Conservation (phyloP, 2,329 filamentous ascomycete genomes). For the Aureobasidium leucospermi region DNA sequence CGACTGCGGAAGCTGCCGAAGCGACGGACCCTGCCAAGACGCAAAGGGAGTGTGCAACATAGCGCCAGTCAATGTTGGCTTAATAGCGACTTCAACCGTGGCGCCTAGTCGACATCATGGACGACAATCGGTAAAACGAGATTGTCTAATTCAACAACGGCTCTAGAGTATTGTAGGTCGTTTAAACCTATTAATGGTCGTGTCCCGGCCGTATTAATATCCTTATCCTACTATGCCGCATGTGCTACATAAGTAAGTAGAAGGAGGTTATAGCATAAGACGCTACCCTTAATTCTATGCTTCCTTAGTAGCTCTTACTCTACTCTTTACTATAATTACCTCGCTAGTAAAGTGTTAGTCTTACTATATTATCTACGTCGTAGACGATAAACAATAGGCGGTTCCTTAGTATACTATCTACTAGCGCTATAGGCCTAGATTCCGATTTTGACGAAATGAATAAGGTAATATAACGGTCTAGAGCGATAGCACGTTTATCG, state of each 20-base stretch:
- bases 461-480: neutral
- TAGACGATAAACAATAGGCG: neutral
- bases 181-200: neutral
- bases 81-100: too few species aligned
- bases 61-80: too few species aligned
- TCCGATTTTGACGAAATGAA: conserved; percentile 1
- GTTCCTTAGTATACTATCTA: conserved; percentile 3
- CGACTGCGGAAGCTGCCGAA: too few species aligned
- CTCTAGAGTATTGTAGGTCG: neutral
- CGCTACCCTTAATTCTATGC: neutral
- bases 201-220: neutral
- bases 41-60: too few species aligned
- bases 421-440: neutral
- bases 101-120: too few species aligned
- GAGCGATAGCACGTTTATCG: neutral
- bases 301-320: neutral
- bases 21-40: too few species aligned
- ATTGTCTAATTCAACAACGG: too few species aligned
- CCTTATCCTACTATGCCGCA: neutral
- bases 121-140: too few species aligned
- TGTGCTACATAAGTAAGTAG: neutral
- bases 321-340: conserved; percentile 1
- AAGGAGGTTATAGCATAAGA: neutral
- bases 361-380: neutral
- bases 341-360: conserved; percentile 5